Percentiles rank a stretch among this genome's conserved stretches.
Conservation (phyloP, 768 basidiomycete species). For the Tulasnella sp. region DNA sequence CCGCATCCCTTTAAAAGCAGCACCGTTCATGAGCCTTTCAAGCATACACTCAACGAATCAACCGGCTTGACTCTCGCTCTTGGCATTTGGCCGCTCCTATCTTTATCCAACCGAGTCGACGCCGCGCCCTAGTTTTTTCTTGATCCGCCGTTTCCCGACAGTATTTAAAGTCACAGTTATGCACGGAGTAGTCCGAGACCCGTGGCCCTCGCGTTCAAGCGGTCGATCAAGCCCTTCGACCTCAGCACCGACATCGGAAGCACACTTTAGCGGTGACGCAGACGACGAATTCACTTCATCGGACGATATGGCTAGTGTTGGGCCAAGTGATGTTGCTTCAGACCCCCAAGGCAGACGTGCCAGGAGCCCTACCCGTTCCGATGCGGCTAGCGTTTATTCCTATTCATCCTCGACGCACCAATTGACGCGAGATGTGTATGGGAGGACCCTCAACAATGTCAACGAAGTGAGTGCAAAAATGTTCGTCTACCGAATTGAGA, state of each 20-base stretch:
- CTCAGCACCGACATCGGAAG: neutral
- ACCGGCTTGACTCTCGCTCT: neutral
- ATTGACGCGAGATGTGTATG: constrained; percentile 14
- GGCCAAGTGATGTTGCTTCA: neutral
- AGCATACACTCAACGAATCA: neutral
- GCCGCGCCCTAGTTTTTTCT: neutral
- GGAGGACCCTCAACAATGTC: constrained; percentile 7
- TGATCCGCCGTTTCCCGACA: neutral
- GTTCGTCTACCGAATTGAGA: neutral
- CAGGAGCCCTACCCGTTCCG: neutral
- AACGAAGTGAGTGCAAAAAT: neutral
- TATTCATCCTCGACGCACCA: constrained; percentile 10
- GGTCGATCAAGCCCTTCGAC: neutral
- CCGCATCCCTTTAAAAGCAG: neutral
- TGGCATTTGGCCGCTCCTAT: neutral
- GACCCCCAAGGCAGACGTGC: neutral
- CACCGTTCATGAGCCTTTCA: neutral
- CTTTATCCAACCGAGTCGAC: neutral
- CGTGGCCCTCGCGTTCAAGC: neutral
- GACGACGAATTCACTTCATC: neutral
- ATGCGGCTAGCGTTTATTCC: constrained; percentile 15
- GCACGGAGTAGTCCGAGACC: neutral
- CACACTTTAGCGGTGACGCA: neutral
- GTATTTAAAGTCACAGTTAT: neutral
- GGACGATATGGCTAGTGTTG: neutral